Evolutionary conservation across 768 basidiomycete genomes (phyloP).

Genomic region (Sporobolomyces roseus): DNA sequence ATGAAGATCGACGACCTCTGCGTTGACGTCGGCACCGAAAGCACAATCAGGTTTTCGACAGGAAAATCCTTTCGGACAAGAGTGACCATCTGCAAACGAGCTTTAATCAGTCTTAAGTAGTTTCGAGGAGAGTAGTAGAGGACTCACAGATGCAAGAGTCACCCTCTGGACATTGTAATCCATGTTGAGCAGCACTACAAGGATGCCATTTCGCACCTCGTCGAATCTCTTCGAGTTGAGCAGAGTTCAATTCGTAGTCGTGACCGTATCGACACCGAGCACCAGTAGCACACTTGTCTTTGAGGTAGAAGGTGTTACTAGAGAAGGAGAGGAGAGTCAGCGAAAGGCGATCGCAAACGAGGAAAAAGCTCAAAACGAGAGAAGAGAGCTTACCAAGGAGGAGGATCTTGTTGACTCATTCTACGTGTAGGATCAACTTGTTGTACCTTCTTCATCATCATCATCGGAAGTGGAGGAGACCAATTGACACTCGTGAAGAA

Average conservation of each 20-base stretch:
- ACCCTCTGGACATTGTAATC: conserved; percentile 6
- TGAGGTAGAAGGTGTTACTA: conserved; percentile 6
- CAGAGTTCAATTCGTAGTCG: conserved; percentile 11
- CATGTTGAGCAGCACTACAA: conserved; percentile 16
- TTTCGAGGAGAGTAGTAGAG: not conserved
- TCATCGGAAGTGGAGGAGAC: no score
- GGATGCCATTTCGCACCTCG: conserved; percentile 19
- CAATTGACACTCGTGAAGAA: not conserved
- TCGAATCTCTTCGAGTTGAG: conserved; percentile 16
- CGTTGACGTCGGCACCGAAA: conserved; percentile 9
- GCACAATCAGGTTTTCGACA: conserved; percentile 14
- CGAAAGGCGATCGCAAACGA: not conserved
- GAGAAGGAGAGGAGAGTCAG: not conserved
- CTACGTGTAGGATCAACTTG: conserved; percentile 4
- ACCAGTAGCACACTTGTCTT: conserved; percentile 7
- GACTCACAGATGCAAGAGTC: conserved; percentile 4
- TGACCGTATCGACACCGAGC: conserved; percentile 6
- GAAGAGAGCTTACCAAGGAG: conserved; percentile 4
- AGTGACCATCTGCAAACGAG: not conserved
- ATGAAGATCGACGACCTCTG: conserved; percentile 11
- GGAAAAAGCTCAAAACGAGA: not conserved
- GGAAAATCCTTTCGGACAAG: conserved; percentile 8
- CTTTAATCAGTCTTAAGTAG: not conserved
- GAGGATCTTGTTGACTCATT: conserved; percentile 19
- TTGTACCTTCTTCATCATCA: not conserved